These are phyloP conservation scores for Aquilaria malaccensis DNA, from an alignment of 345 rosid species.

Conservation along the genomic window DNA sequence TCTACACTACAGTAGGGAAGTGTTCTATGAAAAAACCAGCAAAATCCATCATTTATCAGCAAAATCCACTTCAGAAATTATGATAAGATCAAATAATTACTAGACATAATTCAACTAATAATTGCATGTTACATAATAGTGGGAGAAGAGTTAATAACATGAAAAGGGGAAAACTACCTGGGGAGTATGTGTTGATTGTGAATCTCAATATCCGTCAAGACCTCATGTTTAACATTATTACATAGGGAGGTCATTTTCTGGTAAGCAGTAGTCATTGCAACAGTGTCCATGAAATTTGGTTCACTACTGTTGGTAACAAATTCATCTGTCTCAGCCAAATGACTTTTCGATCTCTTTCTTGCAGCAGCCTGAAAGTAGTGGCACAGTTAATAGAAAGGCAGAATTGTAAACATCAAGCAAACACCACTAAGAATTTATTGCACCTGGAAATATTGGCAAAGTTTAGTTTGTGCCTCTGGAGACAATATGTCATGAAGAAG, in stretches of 20 bases:
- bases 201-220: constrained; percentile 83
- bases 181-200: constrained; percentile 88
- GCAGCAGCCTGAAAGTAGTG: constrained; percentile 57
- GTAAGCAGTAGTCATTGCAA: constrained; percentile 76
- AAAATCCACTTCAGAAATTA: too few relatives aligned
- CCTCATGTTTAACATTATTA: constrained; percentile 72
- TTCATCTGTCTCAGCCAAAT: constrained; percentile 88
- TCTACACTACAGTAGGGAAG: too few relatives aligned
- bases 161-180: constrained; percentile 37
- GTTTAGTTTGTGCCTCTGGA: constrained; percentile 83
- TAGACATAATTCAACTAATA: too few relatives aligned
- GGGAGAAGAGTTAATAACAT: neutral
- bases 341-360: constrained; percentile 81
- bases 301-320: constrained; percentile 57
- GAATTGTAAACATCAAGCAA: neutral
- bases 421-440: constrained; percentile 5
- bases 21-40: too few relatives aligned
- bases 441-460: constrained; percentile 94
- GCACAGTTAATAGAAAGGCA: constrained; percentile 4
- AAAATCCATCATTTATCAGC: too few relatives aligned
- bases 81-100: too few relatives aligned
- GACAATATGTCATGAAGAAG: constrained; percentile 89
- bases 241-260: constrained; percentile 83
- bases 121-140: neutral
- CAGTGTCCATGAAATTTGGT: constrained; percentile 48